Base-by-base conservation (phyloP, 305 asterid species). In the Fraxinus latifolia region DNA sequence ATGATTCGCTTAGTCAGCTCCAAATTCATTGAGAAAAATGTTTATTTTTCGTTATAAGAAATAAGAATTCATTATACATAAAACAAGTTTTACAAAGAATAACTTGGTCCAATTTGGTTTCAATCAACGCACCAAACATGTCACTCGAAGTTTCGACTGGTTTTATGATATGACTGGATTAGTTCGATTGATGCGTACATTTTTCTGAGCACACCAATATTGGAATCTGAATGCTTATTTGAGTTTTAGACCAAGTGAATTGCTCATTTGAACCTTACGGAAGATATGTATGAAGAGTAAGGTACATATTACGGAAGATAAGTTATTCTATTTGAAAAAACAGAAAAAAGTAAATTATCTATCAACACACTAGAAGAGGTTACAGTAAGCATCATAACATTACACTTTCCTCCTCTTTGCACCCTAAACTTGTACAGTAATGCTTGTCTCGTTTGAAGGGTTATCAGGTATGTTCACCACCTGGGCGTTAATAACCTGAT, bases 401-500 rank as follows among this genome's bases (percentile, higher is more conserved):
- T 82, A 73, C 82, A 68, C 81, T 80, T 77, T 58, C 77, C 77
- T 39, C 79, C 76, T 80, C 82, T 85, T 84, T 90, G 86, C 90
- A 87, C 34, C 83, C 85, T 86, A 71, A 80, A 67, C 85, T 83
- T 84, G 77, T 77, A 82, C 85, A 83, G 71, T 58, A 83, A 78
- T 76, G 37, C 36, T 77, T 81, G 79, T 83, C 85, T 75, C 85
- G 81, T 83, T 87, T 9, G 39, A 81, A 74, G 79, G 83, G 87
- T 84, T 83, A 77, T 81, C 84, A 31, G 88, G 79, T 70, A 83
- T 80, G 73, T 83, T 76, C 67, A 79, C 82, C 85, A 67, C 78
- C 88, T 87, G 73, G 80, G 84, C 88, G 82, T 82, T 81, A 79
- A 82, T 84, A 77, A 83, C 87, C 86, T 68, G 79, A 84, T 81